Evolutionary conservation across 345 rosid species (phyloP).

Genomic region (Ceriops decandra): DNA sequence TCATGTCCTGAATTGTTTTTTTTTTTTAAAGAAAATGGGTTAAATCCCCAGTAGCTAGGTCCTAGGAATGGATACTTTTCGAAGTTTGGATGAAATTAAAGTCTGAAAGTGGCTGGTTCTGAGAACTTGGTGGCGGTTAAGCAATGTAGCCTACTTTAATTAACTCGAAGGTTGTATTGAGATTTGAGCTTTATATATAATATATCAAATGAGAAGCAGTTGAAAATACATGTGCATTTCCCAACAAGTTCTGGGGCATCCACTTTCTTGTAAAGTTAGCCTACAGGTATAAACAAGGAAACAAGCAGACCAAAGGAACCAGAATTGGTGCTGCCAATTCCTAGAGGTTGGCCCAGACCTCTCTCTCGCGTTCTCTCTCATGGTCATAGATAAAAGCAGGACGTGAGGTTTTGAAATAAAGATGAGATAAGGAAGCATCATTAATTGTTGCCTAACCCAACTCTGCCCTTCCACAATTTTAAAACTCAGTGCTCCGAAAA

Average conservation of each 20-base stretch:
- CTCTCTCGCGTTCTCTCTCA: background rate
- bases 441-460: constrained; percentile 19
- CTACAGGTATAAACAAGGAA: background rate
- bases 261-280: constrained; percentile 1
- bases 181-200: no score
- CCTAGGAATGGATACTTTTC: no score
- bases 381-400: constrained; percentile 13
- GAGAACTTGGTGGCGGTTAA: no score
- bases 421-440: constrained; percentile 8
- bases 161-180: no score
- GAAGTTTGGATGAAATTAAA: no score
- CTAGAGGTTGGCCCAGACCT: no score
- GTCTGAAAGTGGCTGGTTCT: no score
- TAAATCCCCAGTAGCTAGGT: no score
- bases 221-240: background rate
- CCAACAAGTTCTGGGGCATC: no score
- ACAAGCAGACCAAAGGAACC: constrained; percentile 3
- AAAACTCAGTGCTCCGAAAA: constrained; percentile 9
- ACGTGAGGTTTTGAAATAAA: constrained; percentile 29
- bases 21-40: no score
- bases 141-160: no score
- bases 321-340: background rate
- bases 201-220: background rate
- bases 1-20: no score
- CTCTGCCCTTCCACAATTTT: background rate